Evolutionary conservation across 305 asterid species (phyloP).

Genomic region (Fraxinus latifolia): DNA sequence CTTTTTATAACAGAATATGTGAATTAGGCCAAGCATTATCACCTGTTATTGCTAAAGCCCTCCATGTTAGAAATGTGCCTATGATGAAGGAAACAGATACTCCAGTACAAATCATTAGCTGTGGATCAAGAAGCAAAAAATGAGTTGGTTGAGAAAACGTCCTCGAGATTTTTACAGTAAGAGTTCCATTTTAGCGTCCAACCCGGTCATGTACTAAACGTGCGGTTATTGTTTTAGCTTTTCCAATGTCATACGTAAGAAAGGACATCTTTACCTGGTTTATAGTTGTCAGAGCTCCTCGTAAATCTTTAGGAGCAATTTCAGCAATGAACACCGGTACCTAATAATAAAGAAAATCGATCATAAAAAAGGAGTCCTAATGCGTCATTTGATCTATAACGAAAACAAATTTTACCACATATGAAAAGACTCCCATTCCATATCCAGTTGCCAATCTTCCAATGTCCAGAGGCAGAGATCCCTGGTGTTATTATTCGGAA

Average conservation of each 20-base stretch:
- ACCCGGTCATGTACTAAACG: background rate
- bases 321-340: slow-evolving; percentile 94
- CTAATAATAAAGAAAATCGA: slow-evolving; percentile 30
- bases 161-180: background rate
- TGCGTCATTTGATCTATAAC: background rate
- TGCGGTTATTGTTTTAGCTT: background rate
- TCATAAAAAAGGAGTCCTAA: background rate
- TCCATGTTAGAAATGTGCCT: slow-evolving; percentile 80
- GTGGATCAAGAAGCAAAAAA: slow-evolving; percentile 22
- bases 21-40: background rate
- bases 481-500: slow-evolving; percentile 33
- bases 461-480: slow-evolving; percentile 56
- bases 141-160: background rate
- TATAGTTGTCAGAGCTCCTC: slow-evolving; percentile 82
- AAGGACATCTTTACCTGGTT: slow-evolving; percentile 57
- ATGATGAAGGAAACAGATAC: slow-evolving; percentile 84
- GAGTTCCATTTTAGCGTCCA: background rate
- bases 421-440: slow-evolving; percentile 97
- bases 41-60: slow-evolving; percentile 75
- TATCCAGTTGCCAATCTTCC: slow-evolving; percentile 93
- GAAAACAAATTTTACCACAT: slow-evolving; percentile 52
- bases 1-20: background rate
- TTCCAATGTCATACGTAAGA: background rate
- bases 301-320: slow-evolving; percentile 76
- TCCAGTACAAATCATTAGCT: slow-evolving; percentile 85